phyloP scores from a whole-genome alignment of 768 basidiomycete species.

The Rhodotorula graminis region DNA sequence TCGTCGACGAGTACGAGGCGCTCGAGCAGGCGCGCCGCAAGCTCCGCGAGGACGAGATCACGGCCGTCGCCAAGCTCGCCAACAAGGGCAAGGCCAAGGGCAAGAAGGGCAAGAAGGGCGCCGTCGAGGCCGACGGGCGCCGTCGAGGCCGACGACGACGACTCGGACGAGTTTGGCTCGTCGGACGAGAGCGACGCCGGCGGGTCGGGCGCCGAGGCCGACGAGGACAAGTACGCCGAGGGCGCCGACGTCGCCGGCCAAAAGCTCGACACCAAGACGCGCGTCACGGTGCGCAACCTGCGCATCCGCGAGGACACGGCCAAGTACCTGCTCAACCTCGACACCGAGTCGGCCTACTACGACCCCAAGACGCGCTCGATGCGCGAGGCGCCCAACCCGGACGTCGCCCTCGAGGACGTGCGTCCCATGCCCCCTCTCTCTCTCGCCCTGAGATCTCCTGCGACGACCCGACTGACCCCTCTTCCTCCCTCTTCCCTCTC shows the following conservation, averaged over 20 bases:
- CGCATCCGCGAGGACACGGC: slow-evolving; percentile 99
- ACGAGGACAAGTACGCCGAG: slow-evolving; percentile 98
- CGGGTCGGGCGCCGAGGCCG: slow-evolving; percentile 54
- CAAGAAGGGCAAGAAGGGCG: slow-evolving; percentile 45
- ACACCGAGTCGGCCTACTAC: slow-evolving; percentile 93
- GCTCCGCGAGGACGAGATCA: slow-evolving; percentile 90
- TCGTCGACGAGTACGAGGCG: slow-evolving; percentile 92
- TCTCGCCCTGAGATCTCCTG: too few relatives aligned
- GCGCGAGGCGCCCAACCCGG: slow-evolving; percentile 86
- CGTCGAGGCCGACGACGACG: slow-evolving; percentile 72
- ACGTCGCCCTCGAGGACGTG: slow-evolving; percentile 80
- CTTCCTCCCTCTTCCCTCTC: too few relatives aligned
- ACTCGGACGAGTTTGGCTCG: slow-evolving; percentile 94
- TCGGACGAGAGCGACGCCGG: slow-evolving; percentile 68
- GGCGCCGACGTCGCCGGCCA: slow-evolving; percentile 96
- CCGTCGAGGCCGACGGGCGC: slow-evolving; percentile 50
- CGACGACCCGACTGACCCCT: too few relatives aligned
- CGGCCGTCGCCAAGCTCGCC: slow-evolving; percentile 87
- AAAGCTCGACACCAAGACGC: slow-evolving; percentile 96
- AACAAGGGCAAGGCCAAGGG: slow-evolving; percentile 58
- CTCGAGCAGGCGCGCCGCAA: slow-evolving; percentile 85
- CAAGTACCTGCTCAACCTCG: slow-evolving; percentile 94
- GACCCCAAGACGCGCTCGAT: slow-evolving; percentile 99
- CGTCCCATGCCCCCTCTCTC: slow-evolving; percentile 44
- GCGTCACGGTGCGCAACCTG: slow-evolving; percentile 94